Evolutionary conservation across 2,329 filamentous ascomycete species (phyloP).

Genomic region (Botryosphaeria dothidea): DNA sequence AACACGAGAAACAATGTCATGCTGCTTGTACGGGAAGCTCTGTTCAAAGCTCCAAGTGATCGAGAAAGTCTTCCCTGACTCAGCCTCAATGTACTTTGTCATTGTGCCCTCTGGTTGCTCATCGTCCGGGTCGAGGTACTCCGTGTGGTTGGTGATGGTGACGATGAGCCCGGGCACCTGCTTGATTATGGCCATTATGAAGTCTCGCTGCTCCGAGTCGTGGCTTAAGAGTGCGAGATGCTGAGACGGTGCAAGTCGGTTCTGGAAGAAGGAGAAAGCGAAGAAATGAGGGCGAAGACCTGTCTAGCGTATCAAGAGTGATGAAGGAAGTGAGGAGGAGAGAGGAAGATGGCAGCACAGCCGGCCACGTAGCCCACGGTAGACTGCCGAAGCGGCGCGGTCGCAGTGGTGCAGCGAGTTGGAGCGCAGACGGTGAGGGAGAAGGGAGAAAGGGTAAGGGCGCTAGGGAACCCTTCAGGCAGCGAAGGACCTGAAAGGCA

Average conservation of each 20-base stretch:
- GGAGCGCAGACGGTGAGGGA: not conserved
- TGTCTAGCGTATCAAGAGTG: too few relatives aligned
- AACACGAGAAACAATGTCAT: constrained; percentile 18
- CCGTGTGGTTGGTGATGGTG: too few relatives aligned
- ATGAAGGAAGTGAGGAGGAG: too few relatives aligned
- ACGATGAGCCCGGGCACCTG: too few relatives aligned
- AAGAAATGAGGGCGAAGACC: too few relatives aligned
- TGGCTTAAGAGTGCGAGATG: too few relatives aligned
- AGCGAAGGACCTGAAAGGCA: too few relatives aligned
- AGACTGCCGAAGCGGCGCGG: not conserved
- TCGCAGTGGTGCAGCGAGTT: not conserved
- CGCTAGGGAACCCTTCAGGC: too few relatives aligned
- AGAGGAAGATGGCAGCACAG: not conserved
- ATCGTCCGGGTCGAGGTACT: constrained; percentile 25
- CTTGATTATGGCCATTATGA: too few relatives aligned
- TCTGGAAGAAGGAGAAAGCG: too few relatives aligned
- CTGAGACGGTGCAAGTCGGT: too few relatives aligned
- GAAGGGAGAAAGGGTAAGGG: not conserved
- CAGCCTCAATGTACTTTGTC: constrained; percentile 35
- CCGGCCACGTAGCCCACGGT: not conserved
- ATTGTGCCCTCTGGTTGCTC: not conserved
- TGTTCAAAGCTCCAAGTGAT: constrained; percentile 21
- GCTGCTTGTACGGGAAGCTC: constrained; percentile 10
- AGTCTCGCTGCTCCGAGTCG: too few relatives aligned
- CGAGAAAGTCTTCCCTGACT: constrained; percentile 28